Evolutionary conservation across 306 rosid species (phyloP).

Genomic region (Mimosa pudica): DNA sequence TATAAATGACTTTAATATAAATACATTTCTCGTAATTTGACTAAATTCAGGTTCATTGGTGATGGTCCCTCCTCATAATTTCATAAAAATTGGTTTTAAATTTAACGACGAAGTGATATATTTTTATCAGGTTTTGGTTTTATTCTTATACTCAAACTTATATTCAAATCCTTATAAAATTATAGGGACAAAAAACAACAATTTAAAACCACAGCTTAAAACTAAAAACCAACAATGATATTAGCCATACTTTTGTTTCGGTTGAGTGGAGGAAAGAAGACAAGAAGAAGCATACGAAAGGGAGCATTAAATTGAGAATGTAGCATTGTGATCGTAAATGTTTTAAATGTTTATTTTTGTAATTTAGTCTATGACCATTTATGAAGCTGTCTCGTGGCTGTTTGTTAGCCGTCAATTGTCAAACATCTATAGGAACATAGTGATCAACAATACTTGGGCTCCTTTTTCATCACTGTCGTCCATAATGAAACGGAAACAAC

Average conservation of each 20-base stretch:
- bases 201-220: too few relatives aligned
- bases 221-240: too few relatives aligned
- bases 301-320: not conserved
- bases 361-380: not conserved
- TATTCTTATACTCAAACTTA: too few relatives aligned
- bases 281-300: conserved; percentile 11
- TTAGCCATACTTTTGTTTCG: not conserved
- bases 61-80: too few relatives aligned
- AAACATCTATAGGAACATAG: conserved; percentile 1
- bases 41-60: too few relatives aligned
- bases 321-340: conserved; percentile 27
- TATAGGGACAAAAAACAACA: too few relatives aligned
- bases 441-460: not conserved
- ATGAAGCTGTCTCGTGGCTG: not conserved
- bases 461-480: not conserved
- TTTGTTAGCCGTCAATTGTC: conserved; percentile 4
- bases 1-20: not conserved
- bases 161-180: too few relatives aligned
- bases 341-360: not conserved
- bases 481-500: not conserved
- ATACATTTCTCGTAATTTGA: not conserved
- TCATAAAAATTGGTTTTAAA: too few relatives aligned
- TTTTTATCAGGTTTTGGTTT: too few relatives aligned
- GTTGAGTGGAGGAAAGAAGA: not conserved
- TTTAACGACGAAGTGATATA: too few relatives aligned